These are phyloP conservation scores for Veloporphyrellus conicus DNA, from an alignment of 1,284 basidiomycete genomes.

Conservation along the genomic window DNA sequence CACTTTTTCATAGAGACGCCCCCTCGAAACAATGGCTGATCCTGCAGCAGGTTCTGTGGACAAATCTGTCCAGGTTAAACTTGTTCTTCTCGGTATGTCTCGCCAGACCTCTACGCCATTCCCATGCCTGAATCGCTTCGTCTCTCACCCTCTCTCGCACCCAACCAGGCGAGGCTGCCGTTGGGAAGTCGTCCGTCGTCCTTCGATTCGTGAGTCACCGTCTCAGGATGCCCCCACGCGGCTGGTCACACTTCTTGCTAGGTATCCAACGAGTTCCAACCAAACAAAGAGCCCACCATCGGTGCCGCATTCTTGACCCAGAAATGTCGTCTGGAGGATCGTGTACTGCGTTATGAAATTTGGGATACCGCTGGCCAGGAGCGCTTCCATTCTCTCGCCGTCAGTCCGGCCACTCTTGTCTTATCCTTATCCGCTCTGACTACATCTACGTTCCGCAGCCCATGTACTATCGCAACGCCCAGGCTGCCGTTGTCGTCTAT, in stretches of 20 bases:
- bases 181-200: constrained; percentile 99
- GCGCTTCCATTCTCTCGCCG: constrained; percentile 88
- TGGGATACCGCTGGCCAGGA: constrained; percentile 97
- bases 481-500: constrained; percentile 97
- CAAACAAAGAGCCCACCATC: constrained; percentile 98
- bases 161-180: constrained; percentile 88
- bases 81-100: constrained; percentile 57
- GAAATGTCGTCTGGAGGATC: constrained; percentile 87
- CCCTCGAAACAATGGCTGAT: constrained; percentile 52
- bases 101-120: constrained; percentile 26
- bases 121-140: neutral
- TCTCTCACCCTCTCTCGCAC: constrained; percentile 1
- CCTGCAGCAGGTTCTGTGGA: constrained; percentile 67
- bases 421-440: constrained; percentile 7
- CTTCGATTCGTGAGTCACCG: constrained; percentile 81
- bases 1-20: neutral
- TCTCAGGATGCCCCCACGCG: neutral
- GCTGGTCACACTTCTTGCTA: constrained; percentile 29
- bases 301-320: constrained; percentile 92
- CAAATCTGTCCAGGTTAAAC: constrained; percentile 54
- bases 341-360: constrained; percentile 91
- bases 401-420: constrained; percentile 40
- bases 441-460: constrained; percentile 47
- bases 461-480: constrained; percentile 99
- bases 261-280: constrained; percentile 92